These are phyloP conservation scores for Fusarium dimerum DNA, from an alignment of 2,329 filamentous ascomycete species.

Conservation along the genomic window DNA sequence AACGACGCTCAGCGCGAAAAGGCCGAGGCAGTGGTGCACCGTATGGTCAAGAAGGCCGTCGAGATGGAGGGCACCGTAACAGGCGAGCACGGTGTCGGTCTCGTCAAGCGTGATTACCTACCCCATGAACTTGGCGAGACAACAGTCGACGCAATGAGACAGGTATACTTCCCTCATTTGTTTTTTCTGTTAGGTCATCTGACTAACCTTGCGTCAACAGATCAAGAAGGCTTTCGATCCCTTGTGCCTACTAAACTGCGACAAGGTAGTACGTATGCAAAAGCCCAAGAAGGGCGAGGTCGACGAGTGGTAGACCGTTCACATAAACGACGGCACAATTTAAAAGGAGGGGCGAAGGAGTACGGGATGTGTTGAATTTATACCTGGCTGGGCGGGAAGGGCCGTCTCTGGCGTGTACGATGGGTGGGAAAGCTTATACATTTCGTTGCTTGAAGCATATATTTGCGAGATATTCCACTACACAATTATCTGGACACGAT, in stretches of 20 bases:
- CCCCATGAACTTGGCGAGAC: conserved; percentile 72
- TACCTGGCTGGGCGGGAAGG: background rate
- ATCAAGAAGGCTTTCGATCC: conserved; percentile 82
- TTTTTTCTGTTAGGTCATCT: background rate
- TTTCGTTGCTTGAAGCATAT: background rate
- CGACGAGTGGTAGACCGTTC: conserved; percentile 41
- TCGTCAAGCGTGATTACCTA: conserved; percentile 84
- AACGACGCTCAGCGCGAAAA: conserved; percentile 66
- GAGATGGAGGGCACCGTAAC: conserved; percentile 85
- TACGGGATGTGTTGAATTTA: conserved; percentile 12
- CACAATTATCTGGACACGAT: background rate
- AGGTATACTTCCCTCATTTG: conserved; percentile 49
- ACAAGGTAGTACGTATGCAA: conserved; percentile 68
- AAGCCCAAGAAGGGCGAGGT: conserved; percentile 45
- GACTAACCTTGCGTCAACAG: conserved; percentile 39
- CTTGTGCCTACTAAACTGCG: conserved; percentile 67
- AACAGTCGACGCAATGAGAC: conserved; percentile 82
- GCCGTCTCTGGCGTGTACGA: conserved; percentile 17
- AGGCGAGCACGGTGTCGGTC: conserved; percentile 81
- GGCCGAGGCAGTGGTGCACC: conserved; percentile 72
- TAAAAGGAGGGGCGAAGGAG: background rate
- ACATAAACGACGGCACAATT: background rate
- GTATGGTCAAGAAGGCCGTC: conserved; percentile 84
- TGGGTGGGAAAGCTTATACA: conserved; percentile 11
- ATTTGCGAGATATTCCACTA: background rate